These are phyloP conservation scores for Linnemannia schmuckeri DNA, from an alignment of 192 early-diverging fungal species.

Conservation along the genomic window DNA sequence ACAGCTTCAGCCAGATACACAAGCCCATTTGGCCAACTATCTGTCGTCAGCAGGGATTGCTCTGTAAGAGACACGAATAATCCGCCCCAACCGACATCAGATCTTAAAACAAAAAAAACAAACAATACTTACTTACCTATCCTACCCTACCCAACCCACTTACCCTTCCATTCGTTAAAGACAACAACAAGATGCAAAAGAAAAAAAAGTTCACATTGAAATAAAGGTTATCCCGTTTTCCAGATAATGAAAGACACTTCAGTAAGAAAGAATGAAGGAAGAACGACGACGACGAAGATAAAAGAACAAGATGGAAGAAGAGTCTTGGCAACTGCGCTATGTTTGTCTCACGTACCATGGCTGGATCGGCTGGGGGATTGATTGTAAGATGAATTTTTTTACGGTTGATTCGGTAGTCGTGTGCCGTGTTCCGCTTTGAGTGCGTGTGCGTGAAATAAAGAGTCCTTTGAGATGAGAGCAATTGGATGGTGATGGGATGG, in stretches of 20 bases:
- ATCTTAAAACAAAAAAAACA: not conserved
- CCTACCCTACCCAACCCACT: no score
- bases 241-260: not conserved
- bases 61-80: conserved; percentile 14
- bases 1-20: conserved; percentile 47
- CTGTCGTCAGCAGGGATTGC: conserved; percentile 35
- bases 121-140: not conserved
- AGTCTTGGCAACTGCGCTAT: not conserved
- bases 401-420: not conserved
- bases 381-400: not conserved
- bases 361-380: not conserved
- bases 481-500: not conserved
- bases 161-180: not conserved
- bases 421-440: not conserved
- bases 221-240: no score
- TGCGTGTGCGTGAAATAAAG: not conserved
- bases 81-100: not conserved
- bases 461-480: not conserved
- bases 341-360: not conserved
- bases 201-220: no score
- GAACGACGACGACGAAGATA: not conserved
- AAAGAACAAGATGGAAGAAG: not conserved
- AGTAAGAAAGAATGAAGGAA: not conserved
- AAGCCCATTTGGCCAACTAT: conserved; percentile 30
- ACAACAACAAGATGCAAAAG: not conserved